Percentiles rank a stretch among this genome's conserved stretches.
Conservation (phyloP, 129 eudicot species). For the Erigeron canadensis region DNA sequence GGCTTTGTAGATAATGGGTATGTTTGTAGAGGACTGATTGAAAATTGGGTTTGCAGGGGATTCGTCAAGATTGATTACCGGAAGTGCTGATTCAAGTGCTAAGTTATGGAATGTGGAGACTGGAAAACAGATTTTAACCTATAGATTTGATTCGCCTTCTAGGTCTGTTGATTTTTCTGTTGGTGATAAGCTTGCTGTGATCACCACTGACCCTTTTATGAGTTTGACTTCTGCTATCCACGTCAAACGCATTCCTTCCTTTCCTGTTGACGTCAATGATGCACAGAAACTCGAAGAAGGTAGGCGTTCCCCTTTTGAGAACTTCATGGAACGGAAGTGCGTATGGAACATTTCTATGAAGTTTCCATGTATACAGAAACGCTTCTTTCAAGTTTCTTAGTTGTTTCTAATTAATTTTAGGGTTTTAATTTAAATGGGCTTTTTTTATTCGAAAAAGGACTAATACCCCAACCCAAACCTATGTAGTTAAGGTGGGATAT, state of each 20-base stretch:
- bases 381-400: too few species aligned
- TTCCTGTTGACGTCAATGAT: conserved; percentile 65
- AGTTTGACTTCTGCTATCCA: conserved; percentile 74
- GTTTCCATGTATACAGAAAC: too few species aligned
- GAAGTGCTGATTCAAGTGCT: conserved; percentile 89
- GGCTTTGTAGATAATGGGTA: not conserved
- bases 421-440: too few species aligned
- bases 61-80: conserved; percentile 68
- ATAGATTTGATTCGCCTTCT: conserved; percentile 79
- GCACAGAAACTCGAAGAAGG: too few species aligned
- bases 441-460: too few species aligned
- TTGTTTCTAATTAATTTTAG: too few species aligned
- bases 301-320: too few species aligned
- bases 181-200: conserved; percentile 90
- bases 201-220: conserved; percentile 95
- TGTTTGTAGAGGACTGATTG: not conserved
- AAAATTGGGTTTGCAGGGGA: conserved; percentile 45
- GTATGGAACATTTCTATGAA: too few species aligned
- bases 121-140: conserved; percentile 66
- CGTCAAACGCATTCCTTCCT: conserved; percentile 59
- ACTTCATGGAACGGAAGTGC: too few species aligned
- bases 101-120: conserved; percentile 79
- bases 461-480: too few species aligned
- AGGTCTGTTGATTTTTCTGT: conserved; percentile 82
- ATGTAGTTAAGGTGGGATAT: too few species aligned